Conservation (phyloP, 495 filamentous ascomycete species). For the Penicillium verhagenii region DNA sequence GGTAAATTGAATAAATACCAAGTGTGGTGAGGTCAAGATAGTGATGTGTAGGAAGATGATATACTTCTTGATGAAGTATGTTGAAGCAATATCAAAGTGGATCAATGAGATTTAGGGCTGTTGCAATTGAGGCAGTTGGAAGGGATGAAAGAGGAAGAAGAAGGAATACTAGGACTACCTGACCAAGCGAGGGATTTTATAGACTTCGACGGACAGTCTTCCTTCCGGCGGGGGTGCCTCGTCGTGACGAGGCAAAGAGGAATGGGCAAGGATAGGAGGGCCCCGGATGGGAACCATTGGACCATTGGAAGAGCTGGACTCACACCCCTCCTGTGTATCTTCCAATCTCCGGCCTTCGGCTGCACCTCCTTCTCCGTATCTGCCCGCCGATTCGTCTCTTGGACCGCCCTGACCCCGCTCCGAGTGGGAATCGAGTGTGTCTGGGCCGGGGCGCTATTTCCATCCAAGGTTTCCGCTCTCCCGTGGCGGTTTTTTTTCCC, state of each 20-base stretch:
- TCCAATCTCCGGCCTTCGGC: constrained; percentile 41
- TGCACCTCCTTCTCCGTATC: constrained; percentile 33
- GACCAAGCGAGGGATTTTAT: constrained; percentile 62
- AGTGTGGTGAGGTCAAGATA: constrained; percentile 15
- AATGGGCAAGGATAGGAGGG: constrained; percentile 25
- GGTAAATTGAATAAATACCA: constrained; percentile 4
- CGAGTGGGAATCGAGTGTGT: constrained; percentile 39
- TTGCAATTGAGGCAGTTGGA: constrained; percentile 39
- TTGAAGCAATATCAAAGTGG: constrained; percentile 13
- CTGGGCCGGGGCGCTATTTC: constrained; percentile 32
- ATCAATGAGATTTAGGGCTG: constrained; percentile 17
- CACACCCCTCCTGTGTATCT: constrained; percentile 41
- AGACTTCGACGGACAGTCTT: constrained; percentile 54
- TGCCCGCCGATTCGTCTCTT: constrained; percentile 46
- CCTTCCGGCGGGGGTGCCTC: constrained; percentile 37
- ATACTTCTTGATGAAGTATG: constrained; percentile 15
- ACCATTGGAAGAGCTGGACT: constrained; percentile 46
- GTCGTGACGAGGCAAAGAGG: constrained; percentile 21
- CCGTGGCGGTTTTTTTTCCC: constrained; percentile 27
- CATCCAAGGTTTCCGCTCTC: constrained; percentile 34
- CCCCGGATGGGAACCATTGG: constrained; percentile 37
- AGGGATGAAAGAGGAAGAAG: constrained; percentile 58
- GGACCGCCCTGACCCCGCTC: constrained; percentile 51
- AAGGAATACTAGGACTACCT: constrained; percentile 33
- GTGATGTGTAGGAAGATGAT: constrained; percentile 15